Evolutionary conservation across 805 yeast species (phyloP).

Genomic region (Isabelozyma gotoi): DNA sequence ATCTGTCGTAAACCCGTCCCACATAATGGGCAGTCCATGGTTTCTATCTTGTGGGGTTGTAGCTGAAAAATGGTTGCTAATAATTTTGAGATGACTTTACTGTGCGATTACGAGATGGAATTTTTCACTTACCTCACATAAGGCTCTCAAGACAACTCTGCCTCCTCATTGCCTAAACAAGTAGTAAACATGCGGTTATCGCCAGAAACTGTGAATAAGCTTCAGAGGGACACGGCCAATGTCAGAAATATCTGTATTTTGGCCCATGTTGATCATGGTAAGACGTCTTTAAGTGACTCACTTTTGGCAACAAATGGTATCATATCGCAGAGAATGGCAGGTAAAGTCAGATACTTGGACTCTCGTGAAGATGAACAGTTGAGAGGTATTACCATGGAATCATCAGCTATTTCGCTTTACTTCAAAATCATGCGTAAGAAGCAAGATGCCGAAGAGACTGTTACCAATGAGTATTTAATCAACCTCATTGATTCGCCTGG

Average conservation of each 20-base stretch:
- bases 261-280: slow-evolving; percentile 99
- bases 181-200: slow-evolving; percentile 52
- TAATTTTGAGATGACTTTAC: neutral
- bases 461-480: slow-evolving; percentile 67
- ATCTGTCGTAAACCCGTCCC: slow-evolving; percentile 19
- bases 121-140: neutral
- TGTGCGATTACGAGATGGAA: neutral
- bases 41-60: neutral
- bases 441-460: slow-evolving; percentile 27
- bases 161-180: too few relatives aligned
- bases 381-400: slow-evolving; percentile 97
- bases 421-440: slow-evolving; percentile 61
- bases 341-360: slow-evolving; percentile 89
- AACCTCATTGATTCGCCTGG: slow-evolving; percentile 98
- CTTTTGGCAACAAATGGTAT: slow-evolving; percentile 93
- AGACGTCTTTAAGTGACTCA: slow-evolving; percentile 91
- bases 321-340: slow-evolving; percentile 92
- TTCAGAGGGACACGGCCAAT: slow-evolving; percentile 68
- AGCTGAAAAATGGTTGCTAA: neutral
- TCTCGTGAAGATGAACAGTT: slow-evolving; percentile 94
- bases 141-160: too few relatives aligned
- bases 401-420: slow-evolving; percentile 91
- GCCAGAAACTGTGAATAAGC: slow-evolving; percentile 57
- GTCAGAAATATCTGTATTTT: slow-evolving; percentile 90
- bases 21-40: slow-evolving; percentile 32